A percentile compares a stretch with the other conserved stretches of the same genome.
Evolutionary conservation across 139 green algal genomes (phyloP).

Genomic region (Pleodorina starrii): DNA sequence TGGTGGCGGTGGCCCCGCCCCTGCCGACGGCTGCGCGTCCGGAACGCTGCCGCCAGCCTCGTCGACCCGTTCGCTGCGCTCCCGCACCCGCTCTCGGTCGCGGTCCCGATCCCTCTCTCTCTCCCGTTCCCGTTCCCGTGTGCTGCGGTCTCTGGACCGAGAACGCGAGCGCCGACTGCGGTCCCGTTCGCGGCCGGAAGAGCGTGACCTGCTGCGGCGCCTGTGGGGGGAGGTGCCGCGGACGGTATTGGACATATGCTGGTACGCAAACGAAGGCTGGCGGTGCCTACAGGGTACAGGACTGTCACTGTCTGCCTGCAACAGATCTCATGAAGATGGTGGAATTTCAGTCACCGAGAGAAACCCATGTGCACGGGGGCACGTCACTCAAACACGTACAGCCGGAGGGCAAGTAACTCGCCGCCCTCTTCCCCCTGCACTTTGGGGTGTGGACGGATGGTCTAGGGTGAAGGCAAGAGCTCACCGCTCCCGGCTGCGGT

Average conservation of each 20-base stretch:
- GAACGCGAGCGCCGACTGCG: conserved; percentile 22
- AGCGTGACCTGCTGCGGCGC: neutral
- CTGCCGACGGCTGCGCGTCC: neutral
- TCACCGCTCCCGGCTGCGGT: conserved; percentile 31
- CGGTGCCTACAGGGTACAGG: no score
- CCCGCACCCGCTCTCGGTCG: conserved; percentile 22
- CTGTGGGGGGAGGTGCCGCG: no score
- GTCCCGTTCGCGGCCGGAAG: neutral
- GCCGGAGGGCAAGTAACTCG: no score
- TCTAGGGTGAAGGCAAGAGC: neutral
- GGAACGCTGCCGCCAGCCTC: neutral
- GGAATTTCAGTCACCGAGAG: no score
- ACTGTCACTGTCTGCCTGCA: no score
- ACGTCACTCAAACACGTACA: no score
- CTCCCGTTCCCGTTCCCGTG: neutral
- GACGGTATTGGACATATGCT: no score
- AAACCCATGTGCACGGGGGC: no score
- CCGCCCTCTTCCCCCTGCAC: no score
- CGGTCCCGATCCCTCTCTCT: conserved; percentile 23
- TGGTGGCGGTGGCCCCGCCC: neutral
- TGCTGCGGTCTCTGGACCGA: neutral
- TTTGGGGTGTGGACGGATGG: no score
- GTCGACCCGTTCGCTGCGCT: neutral
- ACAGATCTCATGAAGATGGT: no score
- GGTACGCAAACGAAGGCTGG: no score